A percentile compares a stretch with the other conserved stretches of the same genome.
These are phyloP conservation scores for Talaromyces borbonicus DNA, from an alignment of 495 filamentous ascomycete genomes.

Conservation along the genomic window DNA sequence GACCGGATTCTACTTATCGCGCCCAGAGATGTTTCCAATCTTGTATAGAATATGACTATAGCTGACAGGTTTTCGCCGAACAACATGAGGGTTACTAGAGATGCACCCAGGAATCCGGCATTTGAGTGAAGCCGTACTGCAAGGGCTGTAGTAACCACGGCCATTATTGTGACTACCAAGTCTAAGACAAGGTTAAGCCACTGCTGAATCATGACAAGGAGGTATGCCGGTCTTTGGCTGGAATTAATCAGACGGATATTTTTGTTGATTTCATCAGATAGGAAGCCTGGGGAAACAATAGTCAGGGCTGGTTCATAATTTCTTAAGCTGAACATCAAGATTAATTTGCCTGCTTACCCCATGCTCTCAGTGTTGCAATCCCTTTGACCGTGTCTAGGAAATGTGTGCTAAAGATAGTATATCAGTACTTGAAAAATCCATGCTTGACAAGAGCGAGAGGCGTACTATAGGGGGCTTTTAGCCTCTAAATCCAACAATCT, in stretches of 20 bases:
- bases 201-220: slow-evolving; percentile 54
- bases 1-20: slow-evolving; percentile 48
- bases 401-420: slow-evolving; percentile 31
- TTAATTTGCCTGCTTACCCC: slow-evolving; percentile 52
- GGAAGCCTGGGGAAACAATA: not conserved
- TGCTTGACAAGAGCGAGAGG: not conserved
- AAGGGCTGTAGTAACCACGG: slow-evolving; percentile 37
- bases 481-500: slow-evolving; percentile 47
- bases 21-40: slow-evolving; percentile 46
- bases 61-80: slow-evolving; percentile 42
- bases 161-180: slow-evolving; percentile 47
- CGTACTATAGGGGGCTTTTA: slow-evolving; percentile 49
- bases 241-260: slow-evolving; percentile 51
- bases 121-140: slow-evolving; percentile 34
- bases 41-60: slow-evolving; percentile 45
- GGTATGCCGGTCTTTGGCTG: slow-evolving; percentile 44
- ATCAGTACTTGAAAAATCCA: not conserved
- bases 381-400: slow-evolving; percentile 58
- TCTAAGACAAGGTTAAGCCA: slow-evolving; percentile 62
- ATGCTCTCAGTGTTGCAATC: slow-evolving; percentile 60
- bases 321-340: slow-evolving; percentile 13
- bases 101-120: slow-evolving; percentile 45
- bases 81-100: slow-evolving; percentile 44
- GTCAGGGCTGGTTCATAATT: too few species aligned
- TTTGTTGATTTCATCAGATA: slow-evolving; percentile 15